Evolutionary conservation across 2,329 filamentous ascomycete species (phyloP).

Genomic region (Diplodia scrobiculata): DNA sequence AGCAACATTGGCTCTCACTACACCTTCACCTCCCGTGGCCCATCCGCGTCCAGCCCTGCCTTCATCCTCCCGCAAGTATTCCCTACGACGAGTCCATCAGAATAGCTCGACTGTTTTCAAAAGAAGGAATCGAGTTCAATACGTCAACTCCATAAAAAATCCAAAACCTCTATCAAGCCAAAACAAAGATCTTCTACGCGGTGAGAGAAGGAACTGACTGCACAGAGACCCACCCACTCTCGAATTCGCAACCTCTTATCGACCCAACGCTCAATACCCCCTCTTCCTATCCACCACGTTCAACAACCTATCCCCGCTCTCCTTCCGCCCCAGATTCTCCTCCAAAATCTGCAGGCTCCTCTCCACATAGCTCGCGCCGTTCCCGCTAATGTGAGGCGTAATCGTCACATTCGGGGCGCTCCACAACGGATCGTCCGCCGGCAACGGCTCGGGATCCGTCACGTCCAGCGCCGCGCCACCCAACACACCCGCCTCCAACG

Average conservation of each 20-base stretch:
- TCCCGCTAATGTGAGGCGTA: slow-evolving; percentile 65
- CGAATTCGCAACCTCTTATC: not conserved
- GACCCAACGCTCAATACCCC: slow-evolving; percentile 57
- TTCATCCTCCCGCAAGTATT: not conserved
- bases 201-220: not conserved
- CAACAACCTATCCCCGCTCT: slow-evolving; percentile 58
- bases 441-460: slow-evolving; percentile 76
- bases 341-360: slow-evolving; percentile 61
- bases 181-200: not conserved
- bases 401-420: slow-evolving; percentile 68
- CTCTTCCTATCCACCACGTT: slow-evolving; percentile 63
- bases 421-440: slow-evolving; percentile 69
- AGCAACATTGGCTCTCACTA: no score
- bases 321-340: slow-evolving; percentile 58
- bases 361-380: slow-evolving; percentile 57
- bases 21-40: no score
- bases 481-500: slow-evolving; percentile 59
- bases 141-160: not conserved
- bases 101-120: not conserved
- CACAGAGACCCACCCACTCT: not conserved
- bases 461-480: slow-evolving; percentile 75
- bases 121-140: not conserved
- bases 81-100: not conserved
- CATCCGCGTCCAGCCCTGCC: no score
- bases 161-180: slow-evolving; percentile 6